A percentile compares a stretch with the other conserved stretches of the same genome.
Conservation (phyloP, 2,329 filamentous ascomycete genomes). For the Clarireedia homoeocarpa region DNA sequence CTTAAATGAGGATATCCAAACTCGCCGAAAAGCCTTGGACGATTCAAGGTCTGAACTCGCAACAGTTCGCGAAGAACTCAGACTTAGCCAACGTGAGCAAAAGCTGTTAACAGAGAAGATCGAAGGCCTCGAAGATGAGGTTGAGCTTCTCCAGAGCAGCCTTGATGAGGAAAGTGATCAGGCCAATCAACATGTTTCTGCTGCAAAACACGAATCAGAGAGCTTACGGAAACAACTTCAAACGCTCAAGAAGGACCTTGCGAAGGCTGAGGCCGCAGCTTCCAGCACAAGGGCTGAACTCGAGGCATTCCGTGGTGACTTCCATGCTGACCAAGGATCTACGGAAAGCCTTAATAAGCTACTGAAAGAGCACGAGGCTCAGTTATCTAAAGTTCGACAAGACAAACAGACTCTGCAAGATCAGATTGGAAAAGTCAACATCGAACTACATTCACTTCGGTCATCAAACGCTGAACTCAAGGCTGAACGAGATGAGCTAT, state of each 20-base stretch:
- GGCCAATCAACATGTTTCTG: slow-evolving; percentile 40
- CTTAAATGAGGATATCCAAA: slow-evolving; percentile 62
- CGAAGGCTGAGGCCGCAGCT: slow-evolving; percentile 23
- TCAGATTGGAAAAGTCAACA: slow-evolving; percentile 49
- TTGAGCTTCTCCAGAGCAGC: slow-evolving; percentile 60
- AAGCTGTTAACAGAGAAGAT: slow-evolving; percentile 56
- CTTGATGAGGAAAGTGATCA: slow-evolving; percentile 53
- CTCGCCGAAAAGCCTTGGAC: slow-evolving; percentile 57
- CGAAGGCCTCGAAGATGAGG: slow-evolving; percentile 64
- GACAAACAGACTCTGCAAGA: slow-evolving; percentile 60
- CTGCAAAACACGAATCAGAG: slow-evolving; percentile 36
- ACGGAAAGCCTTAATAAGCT: slow-evolving; percentile 48
- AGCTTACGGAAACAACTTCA: slow-evolving; percentile 37
- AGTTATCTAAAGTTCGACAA: slow-evolving; percentile 46
- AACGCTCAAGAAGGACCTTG: slow-evolving; percentile 28
- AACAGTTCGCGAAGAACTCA: slow-evolving; percentile 58
- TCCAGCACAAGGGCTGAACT: slow-evolving; percentile 26
- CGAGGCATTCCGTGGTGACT: slow-evolving; percentile 26
- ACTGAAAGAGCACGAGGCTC: slow-evolving; percentile 49
- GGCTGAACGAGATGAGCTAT: slow-evolving; percentile 60
- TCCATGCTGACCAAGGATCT: slow-evolving; percentile 30
- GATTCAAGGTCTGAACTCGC: slow-evolving; percentile 59
- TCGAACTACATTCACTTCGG: slow-evolving; percentile 52
- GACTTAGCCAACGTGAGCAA: slow-evolving; percentile 57
- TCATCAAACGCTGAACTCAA: slow-evolving; percentile 49